Evolutionary conservation across 805 yeast genomes (phyloP).

Genomic region (Helenozyma baotianmanensis): DNA sequence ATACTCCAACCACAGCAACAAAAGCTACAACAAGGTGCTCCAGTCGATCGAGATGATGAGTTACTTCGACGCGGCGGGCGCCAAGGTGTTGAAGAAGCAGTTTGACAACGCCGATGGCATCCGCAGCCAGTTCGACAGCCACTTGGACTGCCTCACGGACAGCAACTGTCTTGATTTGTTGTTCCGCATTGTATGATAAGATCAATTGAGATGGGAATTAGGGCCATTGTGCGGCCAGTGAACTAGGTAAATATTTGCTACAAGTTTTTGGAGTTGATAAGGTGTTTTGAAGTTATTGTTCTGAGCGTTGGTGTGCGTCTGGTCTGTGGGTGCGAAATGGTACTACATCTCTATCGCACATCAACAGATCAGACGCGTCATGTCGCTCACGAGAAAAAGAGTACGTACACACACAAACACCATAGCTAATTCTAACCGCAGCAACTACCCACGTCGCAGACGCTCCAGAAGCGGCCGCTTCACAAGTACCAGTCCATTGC

Average conservation of each 20-base stretch:
- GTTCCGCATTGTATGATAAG: conserved; percentile 23
- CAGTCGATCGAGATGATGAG: conserved; percentile 29
- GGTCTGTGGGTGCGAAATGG: no score
- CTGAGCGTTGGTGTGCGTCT: no score
- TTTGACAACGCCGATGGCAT: conserved; percentile 13
- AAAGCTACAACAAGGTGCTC: conserved; percentile 18
- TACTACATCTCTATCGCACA: no score
- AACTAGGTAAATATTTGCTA: no score
- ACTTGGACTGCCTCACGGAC: conserved; percentile 16
- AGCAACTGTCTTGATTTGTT: conserved; percentile 22
- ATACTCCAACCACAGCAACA: conserved; percentile 21
- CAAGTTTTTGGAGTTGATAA: no score
- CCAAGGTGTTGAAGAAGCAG: conserved; percentile 16
- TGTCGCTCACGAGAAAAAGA: conserved; percentile 24
- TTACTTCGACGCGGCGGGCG: conserved; percentile 19
- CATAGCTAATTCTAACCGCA: conserved; percentile 13
- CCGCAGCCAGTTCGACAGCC: conserved; percentile 17
- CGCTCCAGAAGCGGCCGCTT: conserved; percentile 14
- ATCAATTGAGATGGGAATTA: no score
- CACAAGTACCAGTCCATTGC: conserved; percentile 19
- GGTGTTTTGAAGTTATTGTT: no score
- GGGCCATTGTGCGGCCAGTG: no score
- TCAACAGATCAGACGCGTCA: no score
- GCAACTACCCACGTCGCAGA: conserved; percentile 10
- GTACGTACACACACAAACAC: conserved; percentile 13